Percentiles rank a stretch among this genome's conserved stretches.
Evolutionary conservation across 345 rosid species (phyloP).

Genomic region (Lepidium africanum): DNA sequence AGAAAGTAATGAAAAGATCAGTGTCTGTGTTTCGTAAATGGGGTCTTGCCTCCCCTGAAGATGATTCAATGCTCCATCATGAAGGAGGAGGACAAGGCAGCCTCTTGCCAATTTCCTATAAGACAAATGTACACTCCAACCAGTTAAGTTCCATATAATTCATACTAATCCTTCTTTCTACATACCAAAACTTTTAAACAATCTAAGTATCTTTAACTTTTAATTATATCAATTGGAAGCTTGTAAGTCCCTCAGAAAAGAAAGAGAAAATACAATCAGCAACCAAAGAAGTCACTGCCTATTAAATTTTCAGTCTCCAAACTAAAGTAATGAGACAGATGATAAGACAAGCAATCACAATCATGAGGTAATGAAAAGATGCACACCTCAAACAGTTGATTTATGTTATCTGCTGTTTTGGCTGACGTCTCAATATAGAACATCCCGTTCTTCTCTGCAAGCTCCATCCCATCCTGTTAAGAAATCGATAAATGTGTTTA

Average conservation of each 20-base stretch:
- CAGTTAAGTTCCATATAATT: conserved; percentile 4
- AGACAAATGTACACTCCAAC: conserved; percentile 1
- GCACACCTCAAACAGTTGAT: conserved; percentile 80
- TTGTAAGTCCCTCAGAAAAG: background rate
- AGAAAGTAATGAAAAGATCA: background rate
- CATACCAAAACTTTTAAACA: background rate
- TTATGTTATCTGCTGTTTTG: conserved; percentile 93
- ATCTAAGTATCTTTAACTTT: background rate
- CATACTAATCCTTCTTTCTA: background rate
- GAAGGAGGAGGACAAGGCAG: conserved; percentile 63
- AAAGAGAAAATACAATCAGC: background rate
- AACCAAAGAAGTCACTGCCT: background rate
- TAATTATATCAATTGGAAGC: background rate
- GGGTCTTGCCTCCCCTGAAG: conserved; percentile 3
- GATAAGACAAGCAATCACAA: background rate
- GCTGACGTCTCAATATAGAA: conserved; percentile 98
- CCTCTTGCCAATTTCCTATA: conserved; percentile 90
- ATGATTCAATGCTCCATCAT: conserved; percentile 32
- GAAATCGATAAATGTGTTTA: conserved; percentile 9
- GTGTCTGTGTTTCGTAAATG: background rate
- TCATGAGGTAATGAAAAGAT: background rate
- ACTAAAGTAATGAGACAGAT: background rate
- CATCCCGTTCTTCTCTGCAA: conserved; percentile 96
- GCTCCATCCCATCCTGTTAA: conserved; percentile 77
- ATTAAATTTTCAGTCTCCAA: background rate